Evolutionary conservation across 495 filamentous ascomycete species (phyloP).

Genomic region (Recurvomyces mirabilis): DNA sequence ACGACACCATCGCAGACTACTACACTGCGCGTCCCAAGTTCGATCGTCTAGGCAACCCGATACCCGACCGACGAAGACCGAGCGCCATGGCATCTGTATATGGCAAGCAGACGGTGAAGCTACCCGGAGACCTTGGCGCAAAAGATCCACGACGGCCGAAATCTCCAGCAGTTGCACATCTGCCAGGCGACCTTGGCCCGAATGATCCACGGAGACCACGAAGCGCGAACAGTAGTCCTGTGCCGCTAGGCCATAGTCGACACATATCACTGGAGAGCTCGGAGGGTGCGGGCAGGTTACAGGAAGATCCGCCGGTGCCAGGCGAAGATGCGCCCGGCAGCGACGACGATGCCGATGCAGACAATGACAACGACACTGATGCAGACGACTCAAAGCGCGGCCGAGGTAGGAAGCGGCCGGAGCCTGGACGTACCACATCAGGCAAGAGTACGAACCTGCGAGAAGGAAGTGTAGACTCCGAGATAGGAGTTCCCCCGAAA

Average conservation of each 20-base stretch:
- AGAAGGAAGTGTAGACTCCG: constrained; percentile 19
- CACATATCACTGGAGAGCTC: constrained; percentile 9
- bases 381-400: constrained; percentile 33
- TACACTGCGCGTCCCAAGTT: constrained; percentile 14
- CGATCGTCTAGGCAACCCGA: constrained; percentile 17
- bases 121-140: constrained; percentile 28
- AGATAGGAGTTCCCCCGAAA: constrained; percentile 43
- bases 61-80: constrained; percentile 30
- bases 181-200: constrained; percentile 19
- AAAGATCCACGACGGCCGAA: constrained; percentile 16
- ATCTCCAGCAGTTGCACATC: constrained; percentile 9
- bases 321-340: constrained; percentile 3
- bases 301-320: constrained; percentile 4
- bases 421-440: constrained; percentile 24
- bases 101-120: constrained; percentile 33
- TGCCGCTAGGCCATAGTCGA: not conserved
- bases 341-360: constrained; percentile 14
- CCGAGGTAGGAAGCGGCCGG: constrained; percentile 24
- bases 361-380: constrained; percentile 38
- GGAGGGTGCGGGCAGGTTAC: constrained; percentile 2
- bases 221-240: constrained; percentile 10
- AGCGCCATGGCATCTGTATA: constrained; percentile 42
- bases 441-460: constrained; percentile 27
- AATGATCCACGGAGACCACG: constrained; percentile 15
- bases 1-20: constrained; percentile 7